These are phyloP conservation scores for Carex scoparia DNA, from an alignment of 176 grass and related monocot species.

Conservation along the genomic window DNA sequence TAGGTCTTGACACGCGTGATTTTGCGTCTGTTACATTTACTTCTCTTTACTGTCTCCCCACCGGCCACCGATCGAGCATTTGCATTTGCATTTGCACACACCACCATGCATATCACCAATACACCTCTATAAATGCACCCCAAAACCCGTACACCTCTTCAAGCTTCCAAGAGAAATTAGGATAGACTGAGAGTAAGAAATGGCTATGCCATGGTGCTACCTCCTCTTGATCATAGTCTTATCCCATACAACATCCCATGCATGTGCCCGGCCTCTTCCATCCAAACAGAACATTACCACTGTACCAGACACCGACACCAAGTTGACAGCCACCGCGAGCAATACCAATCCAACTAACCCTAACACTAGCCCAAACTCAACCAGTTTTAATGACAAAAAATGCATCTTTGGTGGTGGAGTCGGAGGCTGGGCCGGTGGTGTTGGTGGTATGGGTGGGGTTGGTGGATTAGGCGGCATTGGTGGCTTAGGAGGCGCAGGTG, in stretches of 20 bases:
- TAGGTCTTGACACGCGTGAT: background rate
- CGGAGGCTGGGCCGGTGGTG: constrained; percentile 15
- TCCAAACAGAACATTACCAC: background rate
- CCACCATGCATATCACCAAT: background rate
- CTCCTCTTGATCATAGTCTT: background rate
- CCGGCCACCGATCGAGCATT: background rate
- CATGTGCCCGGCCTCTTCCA: background rate
- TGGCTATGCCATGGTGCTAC: constrained; percentile 4
- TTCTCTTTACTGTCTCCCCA: background rate
- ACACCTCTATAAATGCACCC: background rate
- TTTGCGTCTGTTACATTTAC: constrained; percentile 9
- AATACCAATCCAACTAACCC: background rate
- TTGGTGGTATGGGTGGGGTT: constrained; percentile 13
- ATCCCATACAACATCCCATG: background rate
- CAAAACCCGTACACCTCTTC: background rate
- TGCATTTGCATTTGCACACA: background rate
- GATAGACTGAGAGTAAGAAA: background rate
- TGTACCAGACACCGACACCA: background rate
- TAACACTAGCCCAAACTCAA: background rate
- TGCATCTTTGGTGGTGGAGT: constrained; percentile 13
- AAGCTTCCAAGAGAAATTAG: background rate
- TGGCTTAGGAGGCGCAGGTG: background rate
- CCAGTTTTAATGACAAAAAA: background rate
- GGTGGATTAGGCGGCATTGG: background rate
- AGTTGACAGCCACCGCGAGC: background rate